These are phyloP conservation scores for Persicaria maculosa DNA, from an alignment of 148 eudicot species.

Conservation along the genomic window DNA sequence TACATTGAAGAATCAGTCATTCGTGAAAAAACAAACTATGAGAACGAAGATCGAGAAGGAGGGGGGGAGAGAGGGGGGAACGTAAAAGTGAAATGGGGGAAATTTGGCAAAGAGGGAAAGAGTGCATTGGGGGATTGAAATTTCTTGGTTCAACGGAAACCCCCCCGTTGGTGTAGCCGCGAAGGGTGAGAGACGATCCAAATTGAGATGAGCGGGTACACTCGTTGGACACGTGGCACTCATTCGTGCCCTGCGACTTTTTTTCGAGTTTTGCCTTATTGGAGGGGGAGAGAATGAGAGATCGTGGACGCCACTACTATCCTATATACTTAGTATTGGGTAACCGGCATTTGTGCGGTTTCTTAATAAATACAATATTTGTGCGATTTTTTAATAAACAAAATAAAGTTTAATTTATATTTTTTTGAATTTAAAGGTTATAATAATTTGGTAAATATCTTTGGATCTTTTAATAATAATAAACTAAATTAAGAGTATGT, in stretches of 20 bases:
- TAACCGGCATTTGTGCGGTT: too few species aligned
- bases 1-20: constrained; percentile 20
- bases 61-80: constrained; percentile 15
- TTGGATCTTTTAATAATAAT: too few species aligned
- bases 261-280: constrained; percentile 1
- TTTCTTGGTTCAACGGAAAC: constrained; percentile 35
- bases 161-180: constrained; percentile 33
- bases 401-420: too few species aligned
- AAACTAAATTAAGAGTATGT: too few species aligned
- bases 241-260: not conserved
- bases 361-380: too few species aligned
- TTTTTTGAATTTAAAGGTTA: too few species aligned
- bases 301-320: constrained; percentile 8
- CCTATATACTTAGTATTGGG: too few species aligned
- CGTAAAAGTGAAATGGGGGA: constrained; percentile 18
- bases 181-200: constrained; percentile 18
- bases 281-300: not conserved
- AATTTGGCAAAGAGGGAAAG: not conserved
- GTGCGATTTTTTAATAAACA: too few species aligned
- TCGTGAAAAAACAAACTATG: not conserved
- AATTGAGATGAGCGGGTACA: constrained; percentile 33
- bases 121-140: constrained; percentile 14
- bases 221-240: constrained; percentile 34
- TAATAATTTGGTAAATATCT: too few species aligned
- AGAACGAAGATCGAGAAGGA: constrained; percentile 4